Evolutionary conservation across 495 filamentous ascomycete genomes (phyloP), one percentile per base, ranked within the genome.

Genomic region (Daldinia concentrica): DNA sequence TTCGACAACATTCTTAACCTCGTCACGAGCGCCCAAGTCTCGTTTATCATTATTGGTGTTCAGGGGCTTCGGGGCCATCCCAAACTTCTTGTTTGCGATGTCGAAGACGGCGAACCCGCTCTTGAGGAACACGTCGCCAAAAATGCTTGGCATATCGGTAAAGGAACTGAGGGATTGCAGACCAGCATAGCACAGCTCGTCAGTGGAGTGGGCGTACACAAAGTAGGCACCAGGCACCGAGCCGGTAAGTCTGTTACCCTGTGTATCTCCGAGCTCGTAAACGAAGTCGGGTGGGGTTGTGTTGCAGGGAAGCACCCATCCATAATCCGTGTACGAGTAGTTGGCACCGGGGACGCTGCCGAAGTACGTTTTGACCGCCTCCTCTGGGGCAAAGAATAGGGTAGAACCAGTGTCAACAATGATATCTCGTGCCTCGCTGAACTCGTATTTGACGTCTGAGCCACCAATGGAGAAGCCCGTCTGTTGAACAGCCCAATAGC

Each of bases 361-460:
- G 78, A 92, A 94, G 78, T 94, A 91, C 19, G 82, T 84, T 72
- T 86, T 62, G 71, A 87, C 89, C 4, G 85, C 82, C 3, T 75
- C 77, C 67, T 90, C 86, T 39, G 87, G 81, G n/a, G 93, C 82
- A 51, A 93, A 85, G 12, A 90, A 84, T 41, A 94, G 80, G 8
- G 90, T 89, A 14, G 91, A 92, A 58, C 91, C 92, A 2, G 92
- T 94, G 79, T 94, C 92, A 58, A 87, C 86, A 62, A 94, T 92
- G 59, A 89, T 89, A 19, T 26, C 72, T n/a, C 55, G 89, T 75
- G 71, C 4, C 82, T 80, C 78, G 5, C 63, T 32, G 34, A 73
- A 77, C 27, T 76, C 64, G 65, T 79, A 82, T 72, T 80, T 82
- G 9, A 71, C 30, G 29, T 73, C 56, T 6, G 86, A 82, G 60